phyloP scores from a whole-genome alignment of 495 filamentous ascomycete species.

The Chaetomium cochliodes region DNA sequence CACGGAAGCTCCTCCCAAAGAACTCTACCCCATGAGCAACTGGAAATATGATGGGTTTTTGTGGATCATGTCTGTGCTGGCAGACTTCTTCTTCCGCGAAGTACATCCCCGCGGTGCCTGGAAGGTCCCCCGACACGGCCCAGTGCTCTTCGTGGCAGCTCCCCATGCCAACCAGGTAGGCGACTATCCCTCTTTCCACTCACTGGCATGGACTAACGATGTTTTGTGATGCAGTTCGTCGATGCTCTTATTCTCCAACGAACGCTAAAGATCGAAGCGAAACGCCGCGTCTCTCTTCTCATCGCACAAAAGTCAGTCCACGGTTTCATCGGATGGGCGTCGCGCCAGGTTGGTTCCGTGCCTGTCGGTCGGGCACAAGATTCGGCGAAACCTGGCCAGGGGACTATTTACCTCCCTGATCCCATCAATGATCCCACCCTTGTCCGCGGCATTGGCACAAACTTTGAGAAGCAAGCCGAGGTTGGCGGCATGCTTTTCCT shows the following conservation, averaged over 20 bases:
- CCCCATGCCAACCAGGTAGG: conserved; percentile 94
- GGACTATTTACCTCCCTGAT: conserved; percentile 88
- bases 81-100: conserved; percentile 96
- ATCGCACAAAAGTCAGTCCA: conserved; percentile 93
- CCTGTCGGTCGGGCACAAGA: conserved; percentile 90
- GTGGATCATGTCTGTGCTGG: conserved; percentile 77
- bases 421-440: conserved; percentile 80
- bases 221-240: conserved; percentile 63
- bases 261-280: conserved; percentile 76
- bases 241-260: conserved; percentile 94
- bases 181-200: background rate
- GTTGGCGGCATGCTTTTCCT: conserved; percentile 81
- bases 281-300: conserved; percentile 84
- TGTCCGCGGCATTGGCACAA: conserved; percentile 78
- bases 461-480: conserved; percentile 73
- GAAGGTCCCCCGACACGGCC: conserved; percentile 83
- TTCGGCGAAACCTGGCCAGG: conserved; percentile 71
- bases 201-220: conserved; percentile 13
- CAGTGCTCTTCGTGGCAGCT: conserved; percentile 94
- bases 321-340: conserved; percentile 80
- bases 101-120: conserved; percentile 92
- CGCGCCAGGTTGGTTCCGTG: conserved; percentile 76
- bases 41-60: conserved; percentile 82
- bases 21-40: conserved; percentile 64
- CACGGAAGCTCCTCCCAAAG: conserved; percentile 43